Evolutionary conservation across 2,329 filamentous ascomycete genomes (phyloP), one percentile per base, ranked within the genome.

Genomic region (Fusarium bactridioides): DNA sequence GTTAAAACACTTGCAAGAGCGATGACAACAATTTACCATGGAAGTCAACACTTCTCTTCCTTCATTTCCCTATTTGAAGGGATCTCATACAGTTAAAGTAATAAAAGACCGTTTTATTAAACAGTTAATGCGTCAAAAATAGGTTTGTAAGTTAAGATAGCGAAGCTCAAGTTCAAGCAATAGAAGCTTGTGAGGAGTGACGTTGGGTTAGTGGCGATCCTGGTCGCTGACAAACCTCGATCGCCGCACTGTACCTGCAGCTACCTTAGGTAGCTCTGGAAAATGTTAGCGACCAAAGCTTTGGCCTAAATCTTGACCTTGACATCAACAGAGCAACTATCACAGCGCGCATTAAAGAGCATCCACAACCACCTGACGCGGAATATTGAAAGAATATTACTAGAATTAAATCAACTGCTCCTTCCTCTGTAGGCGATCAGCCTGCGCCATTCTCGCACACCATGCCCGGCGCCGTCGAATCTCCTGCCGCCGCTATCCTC

Each of bases 401-500:
- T 37, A 15, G 50, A 27, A 6, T 6, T 18, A 35, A 54, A 54
- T 2, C 27, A 31, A 9, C 3, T 21, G n/a, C 5, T 21, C 37
- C 40, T 12, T 31, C 18, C 18, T 37, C 27, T 38, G 21, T 21
- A 61, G 66, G 67, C 67, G 63, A 43, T 57, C 29, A 58, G 74
- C 72, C 65, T 61, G 35, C 56, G 44, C 61, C 21, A 50, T 51
- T 43, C 41, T 55, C 61, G 50, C 61, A 76, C 60, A 76, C 56
- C 44, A 82, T 82, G 80, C 75, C 80, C 33, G 64, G 77, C 35
- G 71, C 80, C 41, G 78, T 77, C 29, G 71, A 77, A 55, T 71
- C 79, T 70, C 67, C 79, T 70, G 77, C 80, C 72, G 61, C 78
- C 73, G 81, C 83, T 61, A 89, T 92, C 80, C 87, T 92, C 75